phyloP scores from a whole-genome alignment of 2,329 filamentous ascomycete species.

The Coleophoma cylindrospora region DNA sequence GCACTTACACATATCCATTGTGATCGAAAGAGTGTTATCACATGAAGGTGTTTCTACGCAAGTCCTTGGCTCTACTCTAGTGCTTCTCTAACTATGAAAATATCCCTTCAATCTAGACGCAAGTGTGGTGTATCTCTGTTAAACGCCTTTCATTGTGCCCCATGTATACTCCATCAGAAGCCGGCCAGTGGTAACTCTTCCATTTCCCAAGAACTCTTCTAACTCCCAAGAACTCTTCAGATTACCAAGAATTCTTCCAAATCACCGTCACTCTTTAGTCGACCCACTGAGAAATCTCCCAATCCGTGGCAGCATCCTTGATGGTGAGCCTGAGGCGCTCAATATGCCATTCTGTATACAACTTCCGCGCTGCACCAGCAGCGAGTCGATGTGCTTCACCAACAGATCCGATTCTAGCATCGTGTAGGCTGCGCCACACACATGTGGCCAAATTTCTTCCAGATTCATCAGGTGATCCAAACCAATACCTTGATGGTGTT shows the following conservation, averaged over 20 bases:
- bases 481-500: conserved; percentile 70
- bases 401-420: conserved; percentile 53
- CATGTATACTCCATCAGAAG: not conserved
- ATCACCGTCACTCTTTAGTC: conserved; percentile 15
- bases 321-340: conserved; percentile 67
- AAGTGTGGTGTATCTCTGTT: too few species aligned
- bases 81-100: too few species aligned
- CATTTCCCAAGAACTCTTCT: not conserved
- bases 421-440: conserved; percentile 56
- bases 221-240: not conserved
- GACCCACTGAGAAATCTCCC: conserved; percentile 58
- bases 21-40: too few species aligned
- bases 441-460: conserved; percentile 79
- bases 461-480: conserved; percentile 65
- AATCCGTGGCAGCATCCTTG: conserved; percentile 56
- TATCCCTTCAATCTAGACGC: too few species aligned
- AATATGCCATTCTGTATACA: conserved; percentile 64
- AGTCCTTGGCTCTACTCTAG: too few species aligned
- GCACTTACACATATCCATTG: too few species aligned
- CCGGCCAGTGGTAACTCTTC: not conserved
- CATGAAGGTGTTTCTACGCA: too few species aligned
- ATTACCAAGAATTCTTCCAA: too few species aligned
- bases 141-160: not conserved
- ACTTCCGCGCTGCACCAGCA: conserved; percentile 58
- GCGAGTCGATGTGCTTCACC: conserved; percentile 60